phyloP scores from a whole-genome alignment of 306 rosid species.

The Coriaria nepalensis region DNA sequence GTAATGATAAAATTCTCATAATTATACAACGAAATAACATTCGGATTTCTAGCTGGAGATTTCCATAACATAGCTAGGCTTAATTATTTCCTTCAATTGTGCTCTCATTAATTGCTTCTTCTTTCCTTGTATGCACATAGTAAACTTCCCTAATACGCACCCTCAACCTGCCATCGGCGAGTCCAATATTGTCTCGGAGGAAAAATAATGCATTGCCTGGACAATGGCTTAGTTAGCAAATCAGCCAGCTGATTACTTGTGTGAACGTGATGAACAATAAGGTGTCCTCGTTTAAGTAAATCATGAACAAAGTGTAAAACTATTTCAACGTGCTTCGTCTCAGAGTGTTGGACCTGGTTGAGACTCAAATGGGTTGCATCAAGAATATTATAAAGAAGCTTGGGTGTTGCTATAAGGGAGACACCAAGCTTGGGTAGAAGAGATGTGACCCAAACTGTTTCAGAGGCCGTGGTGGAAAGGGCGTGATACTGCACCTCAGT shows the following conservation, averaged over 20 bases:
- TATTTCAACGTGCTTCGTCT: not conserved
- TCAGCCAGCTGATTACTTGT: not conserved
- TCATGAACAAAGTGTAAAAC: not conserved
- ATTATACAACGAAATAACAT: too few species aligned
- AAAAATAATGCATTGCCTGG: too few species aligned
- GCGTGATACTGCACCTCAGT: not conserved
- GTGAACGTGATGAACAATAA: not conserved
- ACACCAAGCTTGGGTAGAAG: not conserved
- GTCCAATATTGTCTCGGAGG: too few species aligned
- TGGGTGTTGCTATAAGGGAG: not conserved
- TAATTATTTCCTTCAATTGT: too few species aligned
- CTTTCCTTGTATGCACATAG: too few species aligned
- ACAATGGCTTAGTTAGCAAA: not conserved
- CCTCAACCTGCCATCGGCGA: too few species aligned
- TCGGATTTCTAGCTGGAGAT: too few species aligned
- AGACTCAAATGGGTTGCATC: not conserved
- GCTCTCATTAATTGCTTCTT: too few species aligned
- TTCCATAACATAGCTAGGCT: too few species aligned
- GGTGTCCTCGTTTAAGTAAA: not conserved
- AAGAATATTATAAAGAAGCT: not conserved
- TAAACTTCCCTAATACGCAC: too few species aligned
- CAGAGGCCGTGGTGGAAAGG: not conserved
- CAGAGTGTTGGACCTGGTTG: not conserved
- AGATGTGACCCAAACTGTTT: not conserved
- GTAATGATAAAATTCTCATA: too few species aligned